Percentiles rank a stretch among this genome's conserved stretches.
These are phyloP conservation scores for Arachnomyces sp. DNA, from an alignment of 2,329 filamentous ascomycete genomes.

Conservation along the genomic window DNA sequence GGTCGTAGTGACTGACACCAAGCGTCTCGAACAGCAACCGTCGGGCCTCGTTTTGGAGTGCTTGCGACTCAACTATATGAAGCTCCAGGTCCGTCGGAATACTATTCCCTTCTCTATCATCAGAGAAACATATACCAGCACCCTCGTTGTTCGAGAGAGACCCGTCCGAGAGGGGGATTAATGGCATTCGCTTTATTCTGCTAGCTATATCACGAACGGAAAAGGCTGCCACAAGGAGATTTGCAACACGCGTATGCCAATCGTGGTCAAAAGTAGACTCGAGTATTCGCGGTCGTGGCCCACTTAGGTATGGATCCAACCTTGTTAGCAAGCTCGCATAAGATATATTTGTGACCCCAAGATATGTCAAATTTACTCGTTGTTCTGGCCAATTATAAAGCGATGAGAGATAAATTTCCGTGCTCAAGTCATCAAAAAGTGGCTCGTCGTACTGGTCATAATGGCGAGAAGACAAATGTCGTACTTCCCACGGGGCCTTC, in stretches of 20 bases:
- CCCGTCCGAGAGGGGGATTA: background rate
- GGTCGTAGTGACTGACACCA: too few relatives aligned
- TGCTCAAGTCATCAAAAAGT: background rate
- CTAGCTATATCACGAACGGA: background rate
- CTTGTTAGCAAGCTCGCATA: background rate
- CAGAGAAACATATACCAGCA: background rate
- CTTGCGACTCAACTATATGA: background rate
- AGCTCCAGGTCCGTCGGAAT: background rate
- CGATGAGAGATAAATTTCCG: constrained; percentile 1
- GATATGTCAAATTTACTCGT: background rate
- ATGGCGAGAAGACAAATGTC: background rate
- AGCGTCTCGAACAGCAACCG: too few relatives aligned
- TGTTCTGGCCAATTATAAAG: background rate
- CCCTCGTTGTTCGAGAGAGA: background rate
- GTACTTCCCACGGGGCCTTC: background rate
- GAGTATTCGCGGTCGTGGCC: constrained; percentile 1
- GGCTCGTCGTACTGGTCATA: background rate
- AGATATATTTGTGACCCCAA: too few relatives aligned
- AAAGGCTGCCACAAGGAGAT: background rate
- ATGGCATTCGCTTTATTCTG: background rate
- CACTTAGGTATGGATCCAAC: background rate
- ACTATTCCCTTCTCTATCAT: background rate
- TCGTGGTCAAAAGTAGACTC: background rate
- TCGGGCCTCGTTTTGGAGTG: background rate
- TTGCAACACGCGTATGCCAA: background rate